These are phyloP conservation scores for Madurella mycetomatis DNA, from an alignment of 2,329 filamentous ascomycete species.

Conservation along the genomic window DNA sequence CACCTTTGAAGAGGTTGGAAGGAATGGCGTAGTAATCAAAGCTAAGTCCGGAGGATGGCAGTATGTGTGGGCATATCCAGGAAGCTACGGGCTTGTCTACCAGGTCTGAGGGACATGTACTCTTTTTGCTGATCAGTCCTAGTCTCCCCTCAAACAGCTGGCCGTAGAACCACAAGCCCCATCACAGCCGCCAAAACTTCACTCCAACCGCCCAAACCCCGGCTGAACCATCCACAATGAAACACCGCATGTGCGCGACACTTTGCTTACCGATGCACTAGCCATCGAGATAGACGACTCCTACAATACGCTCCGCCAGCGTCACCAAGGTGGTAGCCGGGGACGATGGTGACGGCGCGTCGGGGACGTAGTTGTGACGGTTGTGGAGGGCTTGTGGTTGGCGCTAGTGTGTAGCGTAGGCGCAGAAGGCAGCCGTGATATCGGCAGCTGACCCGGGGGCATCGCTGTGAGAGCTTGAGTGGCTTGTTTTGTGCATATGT, in stretches of 20 bases:
- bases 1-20: not conserved
- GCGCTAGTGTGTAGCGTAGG: conserved; percentile 15
- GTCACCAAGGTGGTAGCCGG: conserved; percentile 27
- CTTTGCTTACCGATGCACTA: conserved; percentile 16
- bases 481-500: conserved; percentile 22
- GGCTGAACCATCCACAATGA: conserved; percentile 28
- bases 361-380: not conserved
- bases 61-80: no score
- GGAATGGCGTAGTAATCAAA: no score
- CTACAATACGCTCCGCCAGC: conserved; percentile 23
- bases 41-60: no score
- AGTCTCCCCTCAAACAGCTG: no score
- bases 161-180: conserved; percentile 21
- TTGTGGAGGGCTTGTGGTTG: not conserved
- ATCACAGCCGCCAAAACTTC: conserved; percentile 27
- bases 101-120: no score
- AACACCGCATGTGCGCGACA: conserved; percentile 27
- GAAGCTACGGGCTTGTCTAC: no score
- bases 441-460: conserved; percentile 6
- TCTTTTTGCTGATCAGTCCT: no score
- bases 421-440: conserved; percentile 19
- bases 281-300: conserved; percentile 29
- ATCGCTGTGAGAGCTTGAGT: conserved; percentile 18
- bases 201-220: conserved; percentile 27
- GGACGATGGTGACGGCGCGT: conserved; percentile 17